These are phyloP conservation scores for Colletotrichum filicis DNA, from an alignment of 2,329 filamentous ascomycete genomes.

Conservation along the genomic window DNA sequence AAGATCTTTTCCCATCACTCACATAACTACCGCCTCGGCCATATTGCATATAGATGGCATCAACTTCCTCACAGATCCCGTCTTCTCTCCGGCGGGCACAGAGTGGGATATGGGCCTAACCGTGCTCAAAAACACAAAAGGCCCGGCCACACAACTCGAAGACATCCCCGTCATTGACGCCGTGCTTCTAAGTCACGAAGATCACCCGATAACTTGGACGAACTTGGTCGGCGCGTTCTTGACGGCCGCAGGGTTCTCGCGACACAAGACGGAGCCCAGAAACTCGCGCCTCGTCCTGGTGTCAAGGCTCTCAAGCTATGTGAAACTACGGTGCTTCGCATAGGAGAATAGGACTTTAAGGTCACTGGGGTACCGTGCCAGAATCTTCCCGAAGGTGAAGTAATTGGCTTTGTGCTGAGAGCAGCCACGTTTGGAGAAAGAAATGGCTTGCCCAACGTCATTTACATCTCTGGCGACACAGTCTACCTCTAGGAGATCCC, in stretches of 20 bases:
- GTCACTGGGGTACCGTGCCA: slow-evolving; percentile 55
- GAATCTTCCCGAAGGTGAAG: slow-evolving; percentile 56
- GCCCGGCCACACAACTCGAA: slow-evolving; percentile 48
- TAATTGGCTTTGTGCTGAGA: slow-evolving; percentile 56
- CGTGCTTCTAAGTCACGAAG: slow-evolving; percentile 61
- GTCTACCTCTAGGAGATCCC: slow-evolving; percentile 55
- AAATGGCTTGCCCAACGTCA: slow-evolving; percentile 53
- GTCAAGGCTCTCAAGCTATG: slow-evolving; percentile 52
- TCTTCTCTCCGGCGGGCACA: slow-evolving; percentile 54
- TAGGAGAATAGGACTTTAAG: slow-evolving; percentile 46
- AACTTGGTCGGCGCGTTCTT: slow-evolving; percentile 54
- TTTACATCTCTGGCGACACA: slow-evolving; percentile 62
- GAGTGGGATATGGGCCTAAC: background rate
- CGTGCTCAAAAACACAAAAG: slow-evolving; percentile 44
- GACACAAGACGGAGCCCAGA: slow-evolving; percentile 54
- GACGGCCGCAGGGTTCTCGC: slow-evolving; percentile 58
- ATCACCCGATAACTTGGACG: slow-evolving; percentile 62
- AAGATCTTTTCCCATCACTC: slow-evolving; percentile 48
- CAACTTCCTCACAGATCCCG: slow-evolving; percentile 57
- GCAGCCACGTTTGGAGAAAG: slow-evolving; percentile 48
- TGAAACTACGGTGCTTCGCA: slow-evolving; percentile 43
- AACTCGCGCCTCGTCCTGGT: slow-evolving; percentile 54
- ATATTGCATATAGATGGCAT: slow-evolving; percentile 54
- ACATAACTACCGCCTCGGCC: slow-evolving; percentile 61
- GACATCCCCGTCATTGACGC: slow-evolving; percentile 57